Base-by-base conservation (phyloP, 805 yeast species). In the Metschnikowia kofuensis region DNA sequence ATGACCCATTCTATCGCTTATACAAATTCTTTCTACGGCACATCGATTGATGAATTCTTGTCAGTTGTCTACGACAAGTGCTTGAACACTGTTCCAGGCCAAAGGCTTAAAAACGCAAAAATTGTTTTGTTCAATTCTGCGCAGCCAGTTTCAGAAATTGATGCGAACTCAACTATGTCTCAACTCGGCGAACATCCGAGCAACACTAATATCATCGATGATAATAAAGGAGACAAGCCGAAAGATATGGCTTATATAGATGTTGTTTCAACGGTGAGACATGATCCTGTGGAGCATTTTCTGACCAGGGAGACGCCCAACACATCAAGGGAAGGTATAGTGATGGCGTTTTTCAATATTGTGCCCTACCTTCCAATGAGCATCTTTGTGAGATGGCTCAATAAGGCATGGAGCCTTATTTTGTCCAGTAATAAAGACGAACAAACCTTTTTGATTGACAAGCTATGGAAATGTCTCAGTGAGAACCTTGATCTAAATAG, bases 401-500 rank as follows among this genome's bases (percentile, higher is more conserved):
- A 69, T 35, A 71, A 68, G 41, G 65, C 78, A 0, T 76, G 69
- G 72, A 52, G 45, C 21, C 61, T 75, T 47, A 58, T 69, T 13
- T 46, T 58, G 6, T 58, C 62, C 26, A 69, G 79, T 26, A 63
- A 66, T 38, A 49, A 49, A 0, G 54, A 52, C 28, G 87, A 83
- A 55, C 59, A 56, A 16, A 50, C 51, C 1, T 74, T 63, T 35
- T 66, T 83, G 45, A 59, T 66, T 11, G 67, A 63, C 16, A 62
- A 63, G 39, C 57, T 82, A 41, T 83, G 88, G 85, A 74, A 72
- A 37, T 66, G 75, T 28, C 61, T 85, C 4, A 75, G 84, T 42
- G 85, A 80, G 54, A 83, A 79, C 50, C 68, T 79, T 47, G 85
- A 81, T 54, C 66, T 80, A 47, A 81, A 80, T 53, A 70, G 84